A percentile compares a stretch with the other conserved stretches of the same genome.
These are phyloP conservation scores for Penicillium sp. DNA, from an alignment of 2,329 filamentous ascomycete genomes.

Conservation along the genomic window DNA sequence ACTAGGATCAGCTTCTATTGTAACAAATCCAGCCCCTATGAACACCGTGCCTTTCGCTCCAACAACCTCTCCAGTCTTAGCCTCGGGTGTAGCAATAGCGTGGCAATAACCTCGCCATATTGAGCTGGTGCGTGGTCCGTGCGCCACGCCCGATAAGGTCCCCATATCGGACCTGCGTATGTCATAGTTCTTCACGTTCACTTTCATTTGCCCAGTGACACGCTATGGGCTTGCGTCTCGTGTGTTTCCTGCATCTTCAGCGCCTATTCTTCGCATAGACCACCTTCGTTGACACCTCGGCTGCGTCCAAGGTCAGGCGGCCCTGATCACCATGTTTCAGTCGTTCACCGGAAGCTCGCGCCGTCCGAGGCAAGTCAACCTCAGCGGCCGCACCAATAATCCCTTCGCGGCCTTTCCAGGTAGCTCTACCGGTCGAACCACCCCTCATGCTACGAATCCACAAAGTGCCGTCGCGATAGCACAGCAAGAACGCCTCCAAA, in stretches of 20 bases:
- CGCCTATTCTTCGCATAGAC: constrained; percentile 5
- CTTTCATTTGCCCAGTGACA: constrained; percentile 9
- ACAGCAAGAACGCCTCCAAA: constrained; percentile 78
- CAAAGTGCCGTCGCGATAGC: constrained; percentile 81
- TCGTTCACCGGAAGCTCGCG: constrained; percentile 88
- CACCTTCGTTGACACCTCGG: constrained; percentile 7
- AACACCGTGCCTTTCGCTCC: not conserved
- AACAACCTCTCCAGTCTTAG: not conserved
- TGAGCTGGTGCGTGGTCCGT: constrained; percentile 20
- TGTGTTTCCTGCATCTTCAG: constrained; percentile 18
- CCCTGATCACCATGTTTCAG: constrained; percentile 69
- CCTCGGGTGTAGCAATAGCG: constrained; percentile 15
- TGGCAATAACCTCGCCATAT: not conserved
- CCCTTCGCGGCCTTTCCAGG: constrained; percentile 67
- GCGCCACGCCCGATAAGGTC: constrained; percentile 26
- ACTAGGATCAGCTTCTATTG: not conserved
- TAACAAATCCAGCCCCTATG: not conserved
- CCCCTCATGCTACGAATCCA: constrained; percentile 61
- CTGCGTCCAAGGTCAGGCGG: constrained; percentile 11
- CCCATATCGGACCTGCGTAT: constrained; percentile 26
- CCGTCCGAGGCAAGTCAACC: constrained; percentile 87
- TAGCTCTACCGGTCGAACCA: constrained; percentile 54
- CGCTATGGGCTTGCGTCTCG: constrained; percentile 26
- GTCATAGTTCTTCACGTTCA: constrained; percentile 29
- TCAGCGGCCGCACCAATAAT: constrained; percentile 80